These are phyloP conservation scores for Pseudotulostoma volvatum DNA, from an alignment of 495 filamentous ascomycete genomes.

Conservation along the genomic window DNA sequence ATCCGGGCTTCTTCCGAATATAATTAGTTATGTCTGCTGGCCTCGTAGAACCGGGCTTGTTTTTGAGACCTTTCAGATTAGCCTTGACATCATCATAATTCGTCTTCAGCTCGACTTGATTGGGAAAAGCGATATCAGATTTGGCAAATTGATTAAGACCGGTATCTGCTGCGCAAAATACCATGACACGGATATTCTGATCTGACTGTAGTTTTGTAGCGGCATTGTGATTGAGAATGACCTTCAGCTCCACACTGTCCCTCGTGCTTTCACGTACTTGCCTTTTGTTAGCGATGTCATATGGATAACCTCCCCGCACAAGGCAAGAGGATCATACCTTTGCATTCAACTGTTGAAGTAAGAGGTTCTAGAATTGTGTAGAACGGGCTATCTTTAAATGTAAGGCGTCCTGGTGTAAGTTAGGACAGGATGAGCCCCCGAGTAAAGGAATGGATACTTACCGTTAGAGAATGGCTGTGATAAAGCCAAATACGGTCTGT, in stretches of 20 bases:
- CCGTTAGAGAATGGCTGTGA: slow-evolving; percentile 21
- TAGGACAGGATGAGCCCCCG: slow-evolving; percentile 6
- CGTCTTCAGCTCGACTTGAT: slow-evolving; percentile 80
- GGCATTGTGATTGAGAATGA: slow-evolving; percentile 34
- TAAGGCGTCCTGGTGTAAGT: slow-evolving; percentile 16
- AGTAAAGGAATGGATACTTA: slow-evolving; percentile 4
- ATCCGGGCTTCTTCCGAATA: slow-evolving; percentile 50
- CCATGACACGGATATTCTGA: slow-evolving; percentile 46
- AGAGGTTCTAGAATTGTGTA: slow-evolving; percentile 46
- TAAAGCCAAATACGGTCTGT: slow-evolving; percentile 14
- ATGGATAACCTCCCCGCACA: neutral
- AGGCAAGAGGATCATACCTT: slow-evolving; percentile 35
- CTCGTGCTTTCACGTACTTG: slow-evolving; percentile 35
- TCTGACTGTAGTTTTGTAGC: slow-evolving; percentile 37
- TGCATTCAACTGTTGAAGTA: slow-evolving; percentile 45
- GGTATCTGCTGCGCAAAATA: slow-evolving; percentile 57
- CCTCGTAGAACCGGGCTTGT: slow-evolving; percentile 81
- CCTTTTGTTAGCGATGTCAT: slow-evolving; percentile 9
- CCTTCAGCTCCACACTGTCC: slow-evolving; percentile 33
- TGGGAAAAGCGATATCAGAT: slow-evolving; percentile 71
- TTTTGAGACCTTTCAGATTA: slow-evolving; percentile 85
- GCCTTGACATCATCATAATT: slow-evolving; percentile 76
- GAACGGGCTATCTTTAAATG: slow-evolving; percentile 67
- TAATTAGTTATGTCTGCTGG: slow-evolving; percentile 77
- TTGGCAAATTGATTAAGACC: slow-evolving; percentile 38